Base-by-base conservation (phyloP, 2,329 filamentous ascomycete species). In the Aspergillus ochraceoroseus region DNA sequence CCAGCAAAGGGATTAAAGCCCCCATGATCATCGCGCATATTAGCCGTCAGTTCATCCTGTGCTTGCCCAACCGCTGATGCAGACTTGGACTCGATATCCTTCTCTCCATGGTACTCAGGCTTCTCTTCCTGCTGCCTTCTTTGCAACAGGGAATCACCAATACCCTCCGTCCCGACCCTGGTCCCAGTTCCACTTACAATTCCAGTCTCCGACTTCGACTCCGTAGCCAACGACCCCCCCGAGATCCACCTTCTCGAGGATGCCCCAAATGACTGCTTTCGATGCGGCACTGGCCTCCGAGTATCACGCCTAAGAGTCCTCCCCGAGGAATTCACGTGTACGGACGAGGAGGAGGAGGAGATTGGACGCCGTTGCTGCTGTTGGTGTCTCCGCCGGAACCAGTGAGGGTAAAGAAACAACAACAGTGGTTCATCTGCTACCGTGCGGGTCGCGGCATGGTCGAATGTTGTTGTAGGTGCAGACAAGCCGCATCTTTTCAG, bases 391-490 rank as follows among this genome's bases (percentile, higher is more conserved):
- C 59, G 59, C 9, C 60, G 52, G 41, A 59, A 55, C 62, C 63
- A 69, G 47, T 56, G 61, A 37, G 68, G 68, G 49, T 71, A 71
- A 23, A 71, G 65, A 43, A 71, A 71, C 11, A 67, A 71, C 11
- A 67, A 58, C 31, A 71, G 54, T 45, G 67, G 67, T 51, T 70
- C 66, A 52, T 66, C 61, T 46, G 64, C 49, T 52, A 59, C 54
- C 51, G 38, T 7, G 29, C 32, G 8, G n/a, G 57, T 54, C 49
- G 59, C 52, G 49, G 58, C 56, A 44, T 53, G 61, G 52, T 68
- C 62, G 45, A 62, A 52, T 49, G 62, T 48, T n/a, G n/a, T n/a
- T n/a, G n/a, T n/a, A n/a, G n/a, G n/a, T 46, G 57, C 53, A 44
- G 55, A 56, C 43, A 65, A 42, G 50, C 55, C 58, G 53, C 59